A percentile compares a stretch with the other conserved stretches of the same genome.
These are phyloP conservation scores for Lepidium didymum DNA, from an alignment of 345 rosid genomes.

Conservation along the genomic window DNA sequence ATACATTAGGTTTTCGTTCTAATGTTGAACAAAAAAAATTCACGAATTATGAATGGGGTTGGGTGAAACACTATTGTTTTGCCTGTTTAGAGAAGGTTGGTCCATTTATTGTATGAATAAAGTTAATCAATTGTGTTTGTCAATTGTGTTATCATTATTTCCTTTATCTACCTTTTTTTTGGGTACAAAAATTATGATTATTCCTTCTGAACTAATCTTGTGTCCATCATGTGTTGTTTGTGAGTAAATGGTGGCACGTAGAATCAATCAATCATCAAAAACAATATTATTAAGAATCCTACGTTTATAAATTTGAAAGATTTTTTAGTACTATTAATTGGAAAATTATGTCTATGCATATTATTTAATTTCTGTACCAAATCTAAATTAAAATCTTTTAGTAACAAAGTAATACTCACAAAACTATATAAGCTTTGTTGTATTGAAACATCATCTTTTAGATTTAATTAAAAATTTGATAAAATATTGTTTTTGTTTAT, in stretches of 20 bases:
- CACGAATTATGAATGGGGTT: background rate
- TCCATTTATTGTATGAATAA: slow-evolving; percentile 5
- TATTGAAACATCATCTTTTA: no score
- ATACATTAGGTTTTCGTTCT: no score
- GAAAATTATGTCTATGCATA: background rate
- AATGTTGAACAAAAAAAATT: no score
- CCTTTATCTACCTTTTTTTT: background rate
- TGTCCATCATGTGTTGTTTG: slow-evolving; percentile 13
- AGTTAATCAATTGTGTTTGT: slow-evolving; percentile 14
- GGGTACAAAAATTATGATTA: background rate
- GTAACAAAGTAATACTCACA: no score
- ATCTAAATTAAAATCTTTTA: no score
- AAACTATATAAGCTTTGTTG: no score
- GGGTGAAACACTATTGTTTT: slow-evolving; percentile 18
- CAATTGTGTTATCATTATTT: slow-evolving; percentile 16
- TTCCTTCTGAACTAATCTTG: background rate
- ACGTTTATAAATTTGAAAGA: background rate
- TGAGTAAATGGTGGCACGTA: slow-evolving; percentile 13
- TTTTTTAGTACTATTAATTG: background rate
- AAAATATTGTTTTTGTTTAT: background rate
- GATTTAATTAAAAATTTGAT: background rate
- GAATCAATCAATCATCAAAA: slow-evolving; percentile 10
- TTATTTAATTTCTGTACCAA: no score
- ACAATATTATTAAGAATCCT: background rate
- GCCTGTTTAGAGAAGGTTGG: slow-evolving; percentile 5